A percentile compares a stretch with the other conserved stretches of the same genome.
phyloP scores from a whole-genome alignment of 2,329 filamentous ascomycete genomes.

The Penicillium palitans region DNA sequence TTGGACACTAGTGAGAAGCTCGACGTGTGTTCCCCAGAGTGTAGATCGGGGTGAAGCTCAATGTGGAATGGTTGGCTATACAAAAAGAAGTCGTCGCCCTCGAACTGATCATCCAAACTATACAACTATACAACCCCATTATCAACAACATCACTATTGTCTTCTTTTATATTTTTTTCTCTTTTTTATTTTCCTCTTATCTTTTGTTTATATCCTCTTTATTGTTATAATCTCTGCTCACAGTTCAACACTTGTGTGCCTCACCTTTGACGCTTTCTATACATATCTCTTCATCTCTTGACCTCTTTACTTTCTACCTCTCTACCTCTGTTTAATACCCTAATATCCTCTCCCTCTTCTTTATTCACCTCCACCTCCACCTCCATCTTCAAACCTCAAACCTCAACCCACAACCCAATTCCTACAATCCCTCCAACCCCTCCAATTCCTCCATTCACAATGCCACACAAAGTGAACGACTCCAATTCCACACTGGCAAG shows the following conservation, averaged over 20 bases:
- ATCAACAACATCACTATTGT: conserved; percentile 4
- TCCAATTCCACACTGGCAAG: conserved; percentile 39
- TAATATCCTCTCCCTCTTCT: not conserved
- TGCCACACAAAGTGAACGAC: conserved; percentile 41
- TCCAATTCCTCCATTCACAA: conserved; percentile 15
- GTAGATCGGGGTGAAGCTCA: conserved; percentile 28
- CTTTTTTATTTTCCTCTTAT: not conserved
- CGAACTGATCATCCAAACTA: conserved; percentile 6
- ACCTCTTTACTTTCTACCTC: not conserved
- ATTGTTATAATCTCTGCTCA: conserved; percentile 17
- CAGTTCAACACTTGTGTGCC: conserved; percentile 29
- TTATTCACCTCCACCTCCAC: not conserved
- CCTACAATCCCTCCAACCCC: not conserved
- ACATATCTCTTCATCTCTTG: conserved; percentile 1
- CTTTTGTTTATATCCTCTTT: conserved; percentile 8
- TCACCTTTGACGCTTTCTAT: conserved; percentile 11
- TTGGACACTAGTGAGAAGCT: conserved; percentile 17
- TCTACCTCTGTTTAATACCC: not conserved
- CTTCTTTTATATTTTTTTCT: conserved; percentile 1
- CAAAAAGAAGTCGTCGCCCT: conserved; percentile 22
- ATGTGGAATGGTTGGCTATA: conserved; percentile 29
- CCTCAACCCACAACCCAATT: not conserved
- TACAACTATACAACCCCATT: not conserved
- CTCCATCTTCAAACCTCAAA: not conserved
- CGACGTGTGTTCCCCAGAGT: conserved; percentile 21